These are phyloP conservation scores for Henckelia pumila DNA, from an alignment of 257 asterid species.

Conservation along the genomic window DNA sequence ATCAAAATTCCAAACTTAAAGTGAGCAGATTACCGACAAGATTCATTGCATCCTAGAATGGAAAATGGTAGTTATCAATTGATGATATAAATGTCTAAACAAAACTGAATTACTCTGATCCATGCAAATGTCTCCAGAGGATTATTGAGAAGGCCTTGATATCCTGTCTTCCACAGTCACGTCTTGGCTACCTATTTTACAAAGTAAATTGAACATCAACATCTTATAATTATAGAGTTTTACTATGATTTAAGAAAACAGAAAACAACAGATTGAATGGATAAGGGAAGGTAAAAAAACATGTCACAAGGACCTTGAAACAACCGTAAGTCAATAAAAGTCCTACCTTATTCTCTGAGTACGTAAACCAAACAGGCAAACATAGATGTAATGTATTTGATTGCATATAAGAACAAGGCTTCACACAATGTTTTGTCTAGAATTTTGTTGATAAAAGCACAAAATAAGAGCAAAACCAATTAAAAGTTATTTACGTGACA, in stretches of 20 bases:
- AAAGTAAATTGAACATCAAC: constrained; percentile 14
- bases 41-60: no score
- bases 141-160: constrained; percentile 18
- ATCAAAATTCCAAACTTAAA: no score
- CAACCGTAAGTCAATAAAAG: neutral
- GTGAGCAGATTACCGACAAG: no score
- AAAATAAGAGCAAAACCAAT: neutral
- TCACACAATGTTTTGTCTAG: neutral
- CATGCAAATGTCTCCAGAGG: constrained; percentile 39
- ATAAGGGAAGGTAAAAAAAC: neutral
- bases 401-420: neutral
- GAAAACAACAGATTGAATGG: neutral
- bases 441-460: neutral
- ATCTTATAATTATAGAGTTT: constrained; percentile 2
- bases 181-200: constrained; percentile 31
- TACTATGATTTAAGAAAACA: constrained; percentile 1
- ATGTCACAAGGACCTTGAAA: neutral
- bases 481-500: neutral
- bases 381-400: neutral
- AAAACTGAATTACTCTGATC: constrained; percentile 54
- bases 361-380: no score
- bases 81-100: no score
- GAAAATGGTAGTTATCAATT: no score
- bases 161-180: constrained; percentile 30
- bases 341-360: neutral